Base-by-base conservation (phyloP, 73 alveolate species). In the Paraurostyla sp. region DNA sequence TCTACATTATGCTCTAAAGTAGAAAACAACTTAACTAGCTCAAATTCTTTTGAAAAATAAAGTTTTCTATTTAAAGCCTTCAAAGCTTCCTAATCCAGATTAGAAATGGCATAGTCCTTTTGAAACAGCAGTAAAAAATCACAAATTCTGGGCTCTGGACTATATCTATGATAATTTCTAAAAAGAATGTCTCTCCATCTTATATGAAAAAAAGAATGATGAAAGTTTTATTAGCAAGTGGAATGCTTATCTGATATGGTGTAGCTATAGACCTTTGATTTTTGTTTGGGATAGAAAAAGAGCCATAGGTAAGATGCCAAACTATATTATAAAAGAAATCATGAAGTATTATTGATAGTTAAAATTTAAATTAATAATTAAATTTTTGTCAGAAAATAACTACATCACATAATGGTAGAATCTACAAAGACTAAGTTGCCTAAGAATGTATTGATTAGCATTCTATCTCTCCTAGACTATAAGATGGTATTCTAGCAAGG, bases 171-270 rank as follows among this genome's bases (percentile, higher is more conserved):
- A 16, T 2, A 42, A 45, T 48, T 27, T 25, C 52, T 45, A 48
- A 36, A 43, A 23, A 23, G 71, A 73, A 11, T 49, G 65, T 46
- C 40, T 48, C 13, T 16, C 30, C 32, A 45, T 22, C 25, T 33
- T 73, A 6, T 73, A 73, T 46, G 71, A 73, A 6, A 65, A 23
- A 38, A 65, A 38, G 23, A 38, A 65, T n/a, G 86, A 73, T 73
- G 33, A 42, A 20, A 46, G 46, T 18, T 73, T 73, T 25, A 48
- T 73, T 1, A 71, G 71, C 4, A 45, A 73, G 42, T 73, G 86
- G 86, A 49, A 73, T 48, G 15, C 71, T 3, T 73, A 73, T 46
- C 46, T 73, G 46, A 45, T 43, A 25, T 73, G 86, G 86, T 16
- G 43, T 11, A 45, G 71, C 6, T 73, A 73, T 73, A 22, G 46